Conservation (phyloP, 2,329 filamentous ascomycete species). For the Claviceps sp. region DNA sequence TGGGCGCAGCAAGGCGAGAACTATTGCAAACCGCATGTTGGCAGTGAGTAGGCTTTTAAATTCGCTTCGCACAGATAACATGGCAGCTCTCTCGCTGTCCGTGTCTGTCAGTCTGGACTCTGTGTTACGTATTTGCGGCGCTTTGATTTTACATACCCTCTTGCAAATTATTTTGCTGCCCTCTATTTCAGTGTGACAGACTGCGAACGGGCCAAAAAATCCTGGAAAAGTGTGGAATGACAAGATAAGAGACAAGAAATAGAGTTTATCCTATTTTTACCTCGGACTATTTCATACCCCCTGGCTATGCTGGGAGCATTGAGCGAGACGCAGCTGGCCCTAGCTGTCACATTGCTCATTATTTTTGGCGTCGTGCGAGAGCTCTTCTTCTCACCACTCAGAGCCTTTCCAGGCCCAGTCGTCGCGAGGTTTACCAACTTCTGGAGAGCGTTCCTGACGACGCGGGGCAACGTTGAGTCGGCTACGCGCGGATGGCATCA, state of each 20-base stretch:
- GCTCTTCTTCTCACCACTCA: conserved; percentile 7
- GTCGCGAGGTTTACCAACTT: conserved; percentile 7
- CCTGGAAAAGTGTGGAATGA: not conserved
- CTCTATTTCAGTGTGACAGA: not conserved
- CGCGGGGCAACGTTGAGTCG: conserved; percentile 5
- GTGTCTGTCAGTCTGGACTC: not conserved
- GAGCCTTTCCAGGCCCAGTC: conserved; percentile 7
- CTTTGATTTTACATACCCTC: not conserved
- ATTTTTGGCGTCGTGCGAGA: not conserved
- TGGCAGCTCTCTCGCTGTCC: not conserved
- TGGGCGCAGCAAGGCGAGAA: too few species aligned
- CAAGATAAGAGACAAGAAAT: not conserved
- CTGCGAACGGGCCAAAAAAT: not conserved
- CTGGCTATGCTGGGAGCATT: conserved; percentile 1
- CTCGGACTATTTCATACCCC: not conserved
- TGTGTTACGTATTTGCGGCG: not conserved
- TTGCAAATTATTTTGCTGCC: not conserved
- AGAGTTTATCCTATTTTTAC: not conserved
- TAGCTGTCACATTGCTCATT: conserved; percentile 1
- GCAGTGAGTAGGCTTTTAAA: too few species aligned
- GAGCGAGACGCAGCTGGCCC: not conserved
- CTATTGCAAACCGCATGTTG: too few species aligned
- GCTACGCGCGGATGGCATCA: conserved; percentile 6
- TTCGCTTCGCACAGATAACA: not conserved
- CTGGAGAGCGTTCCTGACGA: conserved; percentile 7